Conservation (phyloP, 192 early-diverging fungal species). For the Podila epigama region DNA sequence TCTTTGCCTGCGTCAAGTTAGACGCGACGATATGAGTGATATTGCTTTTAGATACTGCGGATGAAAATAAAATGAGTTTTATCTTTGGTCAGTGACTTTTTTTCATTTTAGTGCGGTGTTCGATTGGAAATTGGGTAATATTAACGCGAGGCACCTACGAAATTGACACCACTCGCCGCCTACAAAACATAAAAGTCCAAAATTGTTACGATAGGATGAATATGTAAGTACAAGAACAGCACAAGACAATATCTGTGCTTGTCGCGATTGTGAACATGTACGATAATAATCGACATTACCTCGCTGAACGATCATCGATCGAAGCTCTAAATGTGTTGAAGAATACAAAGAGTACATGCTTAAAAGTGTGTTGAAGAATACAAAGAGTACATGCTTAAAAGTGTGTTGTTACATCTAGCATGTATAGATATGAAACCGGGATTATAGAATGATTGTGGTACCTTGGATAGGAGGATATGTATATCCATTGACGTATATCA, state of each 20-base stretch:
- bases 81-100: no score
- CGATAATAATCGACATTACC: conserved; percentile 62
- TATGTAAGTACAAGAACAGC: no score
- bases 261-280: not conserved
- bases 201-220: no score
- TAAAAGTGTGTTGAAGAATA: not conserved
- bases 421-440: conserved; percentile 47
- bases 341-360: not conserved
- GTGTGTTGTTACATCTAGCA: not conserved
- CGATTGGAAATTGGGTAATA: not conserved
- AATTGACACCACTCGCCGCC: conserved; percentile 40
- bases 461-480: conserved; percentile 60
- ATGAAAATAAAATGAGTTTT: not conserved
- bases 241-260: no score
- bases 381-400: not conserved
- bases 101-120: no score
- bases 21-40: conserved; percentile 76
- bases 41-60: conserved; percentile 61
- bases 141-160: conserved; percentile 1
- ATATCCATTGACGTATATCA: conserved; percentile 76
- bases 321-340: conserved; percentile 15
- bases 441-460: not conserved
- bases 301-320: conserved; percentile 59
- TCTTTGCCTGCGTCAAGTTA: conserved; percentile 69
- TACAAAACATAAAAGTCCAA: not conserved